Conservation (phyloP, 164 flowering plant genomes). For the Tetrastigma voinierianum region DNA sequence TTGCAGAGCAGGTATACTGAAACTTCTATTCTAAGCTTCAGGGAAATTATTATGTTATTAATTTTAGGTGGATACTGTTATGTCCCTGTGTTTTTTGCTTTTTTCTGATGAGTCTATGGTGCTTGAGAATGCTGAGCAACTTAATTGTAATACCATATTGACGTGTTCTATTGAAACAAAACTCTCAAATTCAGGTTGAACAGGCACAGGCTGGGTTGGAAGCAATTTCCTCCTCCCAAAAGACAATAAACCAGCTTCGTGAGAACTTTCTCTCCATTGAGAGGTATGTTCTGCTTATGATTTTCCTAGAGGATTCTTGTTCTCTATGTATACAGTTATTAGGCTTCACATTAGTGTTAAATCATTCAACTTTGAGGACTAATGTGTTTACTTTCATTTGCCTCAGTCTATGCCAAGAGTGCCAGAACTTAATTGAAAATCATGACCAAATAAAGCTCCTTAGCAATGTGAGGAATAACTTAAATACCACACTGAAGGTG, state of each 20-base stretch:
- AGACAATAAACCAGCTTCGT: conserved; percentile 65
- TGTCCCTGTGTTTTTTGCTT: not conserved
- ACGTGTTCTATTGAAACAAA: not conserved
- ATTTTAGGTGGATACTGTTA: too few relatives aligned
- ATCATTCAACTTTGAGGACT: too few relatives aligned
- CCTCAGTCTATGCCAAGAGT: conserved; percentile 86
- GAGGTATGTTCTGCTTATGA: conserved; percentile 44
- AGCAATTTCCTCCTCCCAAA: conserved; percentile 76
- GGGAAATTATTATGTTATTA: too few relatives aligned
- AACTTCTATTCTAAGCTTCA: too few relatives aligned
- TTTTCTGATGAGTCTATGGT: not conserved
- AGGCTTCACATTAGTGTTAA: too few relatives aligned
- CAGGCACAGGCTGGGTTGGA: conserved; percentile 85
- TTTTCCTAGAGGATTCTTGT: not conserved
- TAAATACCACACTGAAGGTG: conserved; percentile 91
- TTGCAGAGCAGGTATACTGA: conserved; percentile 82
- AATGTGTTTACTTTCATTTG: conserved; percentile 3
- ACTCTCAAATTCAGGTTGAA: conserved; percentile 65
- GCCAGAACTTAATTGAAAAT: conserved; percentile 92
- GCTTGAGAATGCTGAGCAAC: not conserved
- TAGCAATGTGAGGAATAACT: conserved; percentile 94
- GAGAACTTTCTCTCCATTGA: conserved; percentile 86
- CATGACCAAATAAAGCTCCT: conserved; percentile 98
- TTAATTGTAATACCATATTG: too few relatives aligned
- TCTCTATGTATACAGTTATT: not conserved